A percentile compares a stretch with the other conserved stretches of the same genome.
Evolutionary conservation across 306 rosid genomes (phyloP).

Genomic region (Abrus precatorius): DNA sequence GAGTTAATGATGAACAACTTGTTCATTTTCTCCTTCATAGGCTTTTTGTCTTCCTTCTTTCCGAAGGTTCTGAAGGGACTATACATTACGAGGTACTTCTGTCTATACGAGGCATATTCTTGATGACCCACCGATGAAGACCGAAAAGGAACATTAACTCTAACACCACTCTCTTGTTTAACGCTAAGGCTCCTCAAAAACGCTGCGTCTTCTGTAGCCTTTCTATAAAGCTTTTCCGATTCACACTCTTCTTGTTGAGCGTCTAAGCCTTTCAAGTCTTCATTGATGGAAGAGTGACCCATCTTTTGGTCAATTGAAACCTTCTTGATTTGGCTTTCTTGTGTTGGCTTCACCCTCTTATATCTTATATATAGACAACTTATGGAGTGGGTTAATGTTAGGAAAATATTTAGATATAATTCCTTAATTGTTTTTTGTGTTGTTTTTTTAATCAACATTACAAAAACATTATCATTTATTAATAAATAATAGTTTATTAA

Average conservation of each 20-base stretch:
- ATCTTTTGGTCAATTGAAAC: background rate
- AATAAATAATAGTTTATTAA: too few species aligned
- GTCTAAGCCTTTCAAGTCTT: background rate
- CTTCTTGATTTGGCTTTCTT: background rate
- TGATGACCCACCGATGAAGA: background rate
- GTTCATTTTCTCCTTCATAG: background rate
- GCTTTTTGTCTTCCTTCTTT: background rate
- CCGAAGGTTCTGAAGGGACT: background rate
- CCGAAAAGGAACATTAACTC: background rate
- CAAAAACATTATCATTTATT: too few species aligned
- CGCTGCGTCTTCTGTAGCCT: background rate
- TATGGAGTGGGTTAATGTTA: too few species aligned
- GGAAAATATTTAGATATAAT: too few species aligned
- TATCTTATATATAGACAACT: too few species aligned
- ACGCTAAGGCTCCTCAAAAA: slow-evolving; percentile 5
- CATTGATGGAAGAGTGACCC: background rate
- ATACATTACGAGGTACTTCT: background rate
- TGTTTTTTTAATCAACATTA: too few species aligned
- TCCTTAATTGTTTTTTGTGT: too few species aligned
- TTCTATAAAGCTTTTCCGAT: background rate
- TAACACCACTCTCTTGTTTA: background rate
- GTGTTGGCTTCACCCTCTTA: too few species aligned
- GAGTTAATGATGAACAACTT: background rate
- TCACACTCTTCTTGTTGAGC: background rate
- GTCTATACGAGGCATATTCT: slow-evolving; percentile 3